Percentiles rank a stretch among this genome's conserved stretches.
Conservation (phyloP, 2,329 filamentous ascomycete genomes). For the Trichoderma asperellum region DNA sequence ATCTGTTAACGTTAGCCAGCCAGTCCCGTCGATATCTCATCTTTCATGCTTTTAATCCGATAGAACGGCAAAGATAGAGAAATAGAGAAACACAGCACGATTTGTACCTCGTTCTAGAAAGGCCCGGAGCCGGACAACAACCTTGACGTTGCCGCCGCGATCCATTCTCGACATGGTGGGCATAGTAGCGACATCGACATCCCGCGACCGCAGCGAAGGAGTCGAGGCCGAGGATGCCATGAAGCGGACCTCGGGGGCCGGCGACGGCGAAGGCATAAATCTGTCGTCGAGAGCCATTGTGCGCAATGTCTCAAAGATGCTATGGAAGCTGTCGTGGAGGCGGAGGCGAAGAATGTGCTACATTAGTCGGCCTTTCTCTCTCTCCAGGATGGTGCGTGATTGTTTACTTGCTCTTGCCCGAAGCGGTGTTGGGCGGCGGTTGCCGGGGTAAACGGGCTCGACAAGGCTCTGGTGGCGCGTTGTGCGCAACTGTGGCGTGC, state of each 20-base stretch:
- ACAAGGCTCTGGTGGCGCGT: not conserved
- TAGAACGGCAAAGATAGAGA: not conserved
- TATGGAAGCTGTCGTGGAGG: slow-evolving; percentile 46
- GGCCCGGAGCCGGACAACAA: slow-evolving; percentile 78
- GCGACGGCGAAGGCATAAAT: slow-evolving; percentile 50
- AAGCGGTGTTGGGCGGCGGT: not conserved
- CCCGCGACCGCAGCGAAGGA: slow-evolving; percentile 74
- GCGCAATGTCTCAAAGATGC: slow-evolving; percentile 46
- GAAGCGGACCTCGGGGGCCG: slow-evolving; percentile 38
- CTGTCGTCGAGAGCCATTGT: slow-evolving; percentile 50
- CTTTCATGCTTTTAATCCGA: not conserved
- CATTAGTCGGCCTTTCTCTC: slow-evolving; percentile 37
- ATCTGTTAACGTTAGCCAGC: slow-evolving; percentile 57
- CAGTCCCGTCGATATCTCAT: not conserved
- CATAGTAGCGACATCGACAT: slow-evolving; percentile 68
- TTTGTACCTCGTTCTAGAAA: slow-evolving; percentile 74
- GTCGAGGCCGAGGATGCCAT: slow-evolving; percentile 74
- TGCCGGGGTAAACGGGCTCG: slow-evolving; percentile 24
- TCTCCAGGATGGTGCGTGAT: not conserved
- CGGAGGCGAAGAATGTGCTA: slow-evolving; percentile 48
- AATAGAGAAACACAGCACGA: slow-evolving; percentile 31
- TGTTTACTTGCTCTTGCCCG: slow-evolving; percentile 17
- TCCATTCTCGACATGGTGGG: slow-evolving; percentile 61
- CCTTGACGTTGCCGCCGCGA: slow-evolving; percentile 75
- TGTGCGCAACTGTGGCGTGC: slow-evolving; percentile 21